phyloP scores from a whole-genome alignment of 2,329 filamentous ascomycete species.

The Beauveria brongniartii region DNA sequence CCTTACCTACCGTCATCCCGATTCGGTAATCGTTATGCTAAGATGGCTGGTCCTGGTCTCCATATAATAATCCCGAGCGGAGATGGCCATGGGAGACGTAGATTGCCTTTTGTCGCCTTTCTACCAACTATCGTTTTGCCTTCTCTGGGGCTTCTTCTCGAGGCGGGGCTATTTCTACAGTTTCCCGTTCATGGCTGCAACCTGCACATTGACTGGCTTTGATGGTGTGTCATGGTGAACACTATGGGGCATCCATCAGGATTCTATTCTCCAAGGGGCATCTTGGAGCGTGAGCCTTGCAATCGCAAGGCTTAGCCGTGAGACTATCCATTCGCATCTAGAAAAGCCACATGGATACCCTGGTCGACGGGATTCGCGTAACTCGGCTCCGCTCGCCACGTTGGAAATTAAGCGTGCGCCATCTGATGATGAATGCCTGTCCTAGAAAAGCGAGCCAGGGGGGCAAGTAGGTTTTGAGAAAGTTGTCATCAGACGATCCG shows the following conservation, averaged over 20 bases:
- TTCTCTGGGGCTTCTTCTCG: neutral
- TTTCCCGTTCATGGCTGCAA: neutral
- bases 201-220: neutral
- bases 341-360: neutral
- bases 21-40: constrained; percentile 7
- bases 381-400: constrained; percentile 5
- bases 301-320: neutral
- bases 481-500: neutral
- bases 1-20: neutral
- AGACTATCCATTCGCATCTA: neutral
- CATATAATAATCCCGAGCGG: neutral
- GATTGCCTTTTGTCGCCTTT: neutral
- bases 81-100: neutral
- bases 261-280: neutral
- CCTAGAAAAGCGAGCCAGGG: neutral
- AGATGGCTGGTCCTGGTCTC: neutral
- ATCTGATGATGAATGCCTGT: neutral
- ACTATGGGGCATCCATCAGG: neutral
- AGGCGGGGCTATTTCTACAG: neutral
- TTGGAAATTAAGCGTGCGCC: neutral
- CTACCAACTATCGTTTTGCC: neutral
- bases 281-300: neutral
- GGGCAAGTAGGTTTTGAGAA: neutral
- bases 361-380: constrained; percentile 7
- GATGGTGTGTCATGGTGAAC: neutral